Percentiles rank a stretch among this genome's conserved stretches.
Evolutionary conservation across 2,329 filamentous ascomycete species (phyloP).

Genomic region (Sclerotinia minor): DNA sequence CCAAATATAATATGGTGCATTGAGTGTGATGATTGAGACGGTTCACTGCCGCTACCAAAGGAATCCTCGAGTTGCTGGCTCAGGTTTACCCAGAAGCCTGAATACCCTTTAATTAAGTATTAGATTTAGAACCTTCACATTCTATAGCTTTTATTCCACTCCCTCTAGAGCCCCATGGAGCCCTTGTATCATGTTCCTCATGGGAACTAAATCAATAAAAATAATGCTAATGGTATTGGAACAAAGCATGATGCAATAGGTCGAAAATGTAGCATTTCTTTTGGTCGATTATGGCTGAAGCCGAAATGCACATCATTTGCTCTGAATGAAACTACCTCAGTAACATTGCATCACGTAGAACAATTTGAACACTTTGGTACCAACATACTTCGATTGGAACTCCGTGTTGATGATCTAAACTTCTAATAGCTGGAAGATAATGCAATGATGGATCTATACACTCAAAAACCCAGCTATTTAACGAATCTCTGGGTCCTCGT

Average conservation of each 20-base stretch:
- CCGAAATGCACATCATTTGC: background rate
- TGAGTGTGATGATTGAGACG: background rate
- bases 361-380: too few species aligned
- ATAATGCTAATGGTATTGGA: background rate
- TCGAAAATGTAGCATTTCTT: too few species aligned
- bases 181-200: background rate
- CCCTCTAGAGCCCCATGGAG: background rate
- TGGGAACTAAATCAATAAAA: background rate
- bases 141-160: background rate
- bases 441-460: too few species aligned
- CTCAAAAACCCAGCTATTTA: too few species aligned
- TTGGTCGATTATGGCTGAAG: background rate
- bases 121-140: too few species aligned
- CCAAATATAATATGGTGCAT: background rate
- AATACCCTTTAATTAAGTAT: too few species aligned
- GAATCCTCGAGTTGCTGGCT: too few species aligned
- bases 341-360: background rate
- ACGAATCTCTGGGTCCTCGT: too few species aligned
- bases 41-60: background rate
- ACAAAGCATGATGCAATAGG: background rate
- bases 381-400: too few species aligned
- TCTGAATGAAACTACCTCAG: background rate
- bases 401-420: too few species aligned
- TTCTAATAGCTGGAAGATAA: too few species aligned
- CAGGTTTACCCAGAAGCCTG: too few species aligned